Evolutionary conservation across 805 yeast genomes (phyloP), one percentile per base, ranked within the genome.

Genomic region (Kodamaea neixiangensis): DNA sequence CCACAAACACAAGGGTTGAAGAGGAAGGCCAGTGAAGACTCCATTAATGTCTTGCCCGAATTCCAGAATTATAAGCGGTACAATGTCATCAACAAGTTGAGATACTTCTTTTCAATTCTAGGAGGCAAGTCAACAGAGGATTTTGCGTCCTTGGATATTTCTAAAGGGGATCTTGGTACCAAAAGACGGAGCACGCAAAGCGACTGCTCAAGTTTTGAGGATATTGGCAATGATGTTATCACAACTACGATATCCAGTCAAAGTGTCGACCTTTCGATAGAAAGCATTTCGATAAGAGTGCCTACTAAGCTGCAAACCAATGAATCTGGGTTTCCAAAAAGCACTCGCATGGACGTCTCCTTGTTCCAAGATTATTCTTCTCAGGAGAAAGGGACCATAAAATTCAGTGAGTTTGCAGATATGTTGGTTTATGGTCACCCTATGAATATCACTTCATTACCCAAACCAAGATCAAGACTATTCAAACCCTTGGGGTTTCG

Each of bases 321-420:
- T 11, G 31, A 5, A 7, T 25, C 31, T 25, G 31, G 31, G 10
- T 7, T 25, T 13, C 11, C 11, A 19, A 45, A 22, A 45, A 45
- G 14, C 19, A 17, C 19, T 5, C 41, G 41, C 21, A 37, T 35
- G 31, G 43, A 45, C 25, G 11, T 45, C 10, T 33, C 31, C 3
- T 34, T 44, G 15, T 44, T 44, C 31, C 39, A 31, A 7, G 39
- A 17, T 9, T 11, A 15, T 7, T 13, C 19, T 2, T 29, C 39
- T 13, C 40, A 17, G 3, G 38, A 10, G n/a, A 25, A 20, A 21
- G 40, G 44, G 2, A 47, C 50, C 3, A 57, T 59, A 14, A 59
- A 56, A 39, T 59, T 59, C 44, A 51, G 49, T 21, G 45, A 55
- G 15, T 50, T 39, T 37, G 63, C 57, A 7, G 57, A 59, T 19